A percentile compares a stretch with the other conserved stretches of the same genome.
phyloP scores from a whole-genome alignment of 768 basidiomycete species.

The Mycena polygramma region DNA sequence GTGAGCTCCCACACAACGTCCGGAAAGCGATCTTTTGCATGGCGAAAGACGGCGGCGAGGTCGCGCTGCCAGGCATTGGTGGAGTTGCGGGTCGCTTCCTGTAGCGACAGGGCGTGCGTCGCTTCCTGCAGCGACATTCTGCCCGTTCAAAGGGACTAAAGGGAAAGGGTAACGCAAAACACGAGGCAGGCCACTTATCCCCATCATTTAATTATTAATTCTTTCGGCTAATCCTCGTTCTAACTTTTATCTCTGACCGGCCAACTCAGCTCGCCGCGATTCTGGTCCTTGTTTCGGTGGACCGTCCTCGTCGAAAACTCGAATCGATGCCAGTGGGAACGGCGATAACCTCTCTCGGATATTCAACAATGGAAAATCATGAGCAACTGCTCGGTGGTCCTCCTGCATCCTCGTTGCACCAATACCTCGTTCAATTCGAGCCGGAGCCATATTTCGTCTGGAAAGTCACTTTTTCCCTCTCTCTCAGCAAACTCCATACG shows the following conservation, averaged over 20 bases:
- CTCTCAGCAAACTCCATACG: too few relatives aligned
- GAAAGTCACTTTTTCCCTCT: too few relatives aligned
- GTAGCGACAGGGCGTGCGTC: slow-evolving; percentile 29
- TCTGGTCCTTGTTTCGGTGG: neutral
- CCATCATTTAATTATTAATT: neutral
- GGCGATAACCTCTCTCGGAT: neutral
- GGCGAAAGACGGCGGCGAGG: slow-evolving; percentile 79
- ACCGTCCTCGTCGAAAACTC: too few relatives aligned
- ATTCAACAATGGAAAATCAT: neutral
- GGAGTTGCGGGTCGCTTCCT: slow-evolving; percentile 76
- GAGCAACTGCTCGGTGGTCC: neutral
- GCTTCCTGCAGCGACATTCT: slow-evolving; percentile 20
- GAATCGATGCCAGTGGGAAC: too few relatives aligned
- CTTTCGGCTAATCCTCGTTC: neutral
- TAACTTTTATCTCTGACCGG: neutral
- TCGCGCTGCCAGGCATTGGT: slow-evolving; percentile 86
- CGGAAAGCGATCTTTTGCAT: slow-evolving; percentile 93
- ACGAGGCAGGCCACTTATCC: neutral
- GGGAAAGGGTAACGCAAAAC: neutral
- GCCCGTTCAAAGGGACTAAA: neutral
- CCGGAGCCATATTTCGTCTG: neutral
- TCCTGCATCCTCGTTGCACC: too few relatives aligned
- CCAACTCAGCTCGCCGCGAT: neutral
- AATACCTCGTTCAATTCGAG: slow-evolving; percentile 9
- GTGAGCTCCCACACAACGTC: slow-evolving; percentile 94